phyloP scores from a whole-genome alignment of 169 alveolate genomes.

The Cryptosporidium parvum region DNA sequence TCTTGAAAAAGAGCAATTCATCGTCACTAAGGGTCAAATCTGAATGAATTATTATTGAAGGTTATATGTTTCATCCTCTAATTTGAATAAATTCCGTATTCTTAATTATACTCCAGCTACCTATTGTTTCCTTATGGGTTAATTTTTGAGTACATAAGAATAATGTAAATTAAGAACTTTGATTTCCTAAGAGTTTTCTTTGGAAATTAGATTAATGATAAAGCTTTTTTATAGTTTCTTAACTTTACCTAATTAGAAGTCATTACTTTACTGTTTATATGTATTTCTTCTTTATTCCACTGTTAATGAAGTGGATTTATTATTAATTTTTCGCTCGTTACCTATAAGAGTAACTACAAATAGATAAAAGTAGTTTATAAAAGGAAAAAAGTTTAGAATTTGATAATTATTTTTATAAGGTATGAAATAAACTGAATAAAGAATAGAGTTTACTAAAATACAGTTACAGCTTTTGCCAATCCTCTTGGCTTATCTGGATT shows the following conservation, averaged over 20 bases:
- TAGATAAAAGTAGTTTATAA: too few relatives aligned
- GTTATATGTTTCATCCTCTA: neutral
- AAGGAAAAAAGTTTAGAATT: neutral
- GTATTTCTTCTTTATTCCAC: neutral
- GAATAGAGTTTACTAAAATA: conserved; percentile 4
- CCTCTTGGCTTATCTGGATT: conserved; percentile 91
- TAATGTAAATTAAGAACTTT: neutral
- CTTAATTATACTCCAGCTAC: neutral
- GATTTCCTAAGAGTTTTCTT: neutral
- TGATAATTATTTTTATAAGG: neutral
- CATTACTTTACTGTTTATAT: neutral
- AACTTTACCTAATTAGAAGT: neutral
- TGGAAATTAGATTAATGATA: conserved; percentile 18
- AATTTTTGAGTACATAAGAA: neutral
- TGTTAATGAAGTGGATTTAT: too few relatives aligned
- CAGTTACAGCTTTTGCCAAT: conserved; percentile 88
- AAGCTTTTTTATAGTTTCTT: conserved; percentile 11
- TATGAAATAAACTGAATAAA: too few relatives aligned
- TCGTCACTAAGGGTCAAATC: conserved; percentile 16
- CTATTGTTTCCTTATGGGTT: neutral
- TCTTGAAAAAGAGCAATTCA: conserved; percentile 23
- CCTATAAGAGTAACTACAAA: too few relatives aligned
- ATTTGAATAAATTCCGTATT: neutral
- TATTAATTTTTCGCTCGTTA: neutral
- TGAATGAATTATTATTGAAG: neutral